phyloP scores from a whole-genome alignment of 805 yeast genomes.

The Candida maltosa region DNA sequence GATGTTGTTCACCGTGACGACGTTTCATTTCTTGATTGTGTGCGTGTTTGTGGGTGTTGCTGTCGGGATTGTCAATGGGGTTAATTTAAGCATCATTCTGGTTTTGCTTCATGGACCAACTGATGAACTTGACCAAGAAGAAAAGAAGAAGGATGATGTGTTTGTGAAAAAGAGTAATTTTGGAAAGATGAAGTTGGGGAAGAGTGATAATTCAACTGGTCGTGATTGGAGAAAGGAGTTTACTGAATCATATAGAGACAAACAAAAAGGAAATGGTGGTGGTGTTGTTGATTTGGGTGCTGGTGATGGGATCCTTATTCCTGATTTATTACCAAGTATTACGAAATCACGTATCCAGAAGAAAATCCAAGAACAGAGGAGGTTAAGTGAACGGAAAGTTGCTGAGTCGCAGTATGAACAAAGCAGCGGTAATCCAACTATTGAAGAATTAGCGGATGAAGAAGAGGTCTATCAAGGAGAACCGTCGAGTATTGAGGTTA shows the following conservation, averaged over 20 bases:
- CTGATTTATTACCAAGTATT: no score
- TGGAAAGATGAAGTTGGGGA: constrained; percentile 1
- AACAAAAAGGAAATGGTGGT: background rate
- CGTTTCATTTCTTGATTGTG: constrained; percentile 10
- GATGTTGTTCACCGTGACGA: constrained; percentile 7
- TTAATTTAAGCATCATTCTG: constrained; percentile 8
- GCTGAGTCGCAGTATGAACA: background rate
- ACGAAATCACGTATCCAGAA: background rate
- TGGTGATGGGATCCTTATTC: background rate
- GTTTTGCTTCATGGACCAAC: constrained; percentile 6
- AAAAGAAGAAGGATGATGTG: constrained; percentile 1
- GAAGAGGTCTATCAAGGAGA: constrained; percentile 1
- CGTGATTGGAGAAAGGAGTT: background rate
- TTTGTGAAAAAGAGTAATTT: background rate
- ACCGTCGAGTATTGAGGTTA: background rate
- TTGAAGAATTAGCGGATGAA: no score
- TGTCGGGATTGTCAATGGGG: constrained; percentile 8
- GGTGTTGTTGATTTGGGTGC: constrained; percentile 1
- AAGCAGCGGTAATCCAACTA: no score
- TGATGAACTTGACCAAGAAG: no score
- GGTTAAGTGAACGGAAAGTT: constrained; percentile 3
- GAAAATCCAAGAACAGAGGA: no score
- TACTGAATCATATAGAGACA: background rate
- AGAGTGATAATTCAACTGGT: background rate
- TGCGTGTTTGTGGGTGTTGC: constrained; percentile 10